Evolutionary conservation across 75 land plant species (phyloP).

Genomic region (Cryptomeria japonica): DNA sequence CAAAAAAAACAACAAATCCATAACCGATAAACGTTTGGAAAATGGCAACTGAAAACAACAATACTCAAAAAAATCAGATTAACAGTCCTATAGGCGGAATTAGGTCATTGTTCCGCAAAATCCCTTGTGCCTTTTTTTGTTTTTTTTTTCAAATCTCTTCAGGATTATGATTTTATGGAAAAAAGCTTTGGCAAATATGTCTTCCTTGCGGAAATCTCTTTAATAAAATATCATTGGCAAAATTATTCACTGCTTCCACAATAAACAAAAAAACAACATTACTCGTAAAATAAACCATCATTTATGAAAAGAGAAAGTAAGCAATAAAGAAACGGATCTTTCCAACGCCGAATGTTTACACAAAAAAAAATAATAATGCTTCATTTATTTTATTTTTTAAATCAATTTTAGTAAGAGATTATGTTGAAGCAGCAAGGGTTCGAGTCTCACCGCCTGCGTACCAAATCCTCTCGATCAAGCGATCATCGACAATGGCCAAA

Average conservation of each 20-base stretch:
- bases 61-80: background rate
- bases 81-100: background rate
- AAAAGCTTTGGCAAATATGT: background rate
- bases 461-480: background rate
- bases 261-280: background rate
- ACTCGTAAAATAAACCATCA: background rate
- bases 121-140: too few species aligned
- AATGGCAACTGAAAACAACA: background rate
- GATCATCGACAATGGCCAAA: background rate
- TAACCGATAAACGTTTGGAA: too few species aligned
- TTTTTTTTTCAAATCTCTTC: background rate
- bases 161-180: background rate
- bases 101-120: background rate
- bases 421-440: background rate
- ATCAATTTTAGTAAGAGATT: background rate
- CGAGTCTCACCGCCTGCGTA: background rate
- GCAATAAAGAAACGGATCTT: background rate
- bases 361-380: background rate
- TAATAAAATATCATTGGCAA: too few species aligned
- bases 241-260: background rate
- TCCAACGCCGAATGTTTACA: background rate
- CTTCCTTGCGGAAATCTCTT: too few species aligned
- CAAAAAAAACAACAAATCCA: too few species aligned
- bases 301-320: background rate
- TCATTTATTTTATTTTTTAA: too few species aligned